Base-by-base conservation (phyloP, 208 protist species). In the Zelonia costaricensis region DNA sequence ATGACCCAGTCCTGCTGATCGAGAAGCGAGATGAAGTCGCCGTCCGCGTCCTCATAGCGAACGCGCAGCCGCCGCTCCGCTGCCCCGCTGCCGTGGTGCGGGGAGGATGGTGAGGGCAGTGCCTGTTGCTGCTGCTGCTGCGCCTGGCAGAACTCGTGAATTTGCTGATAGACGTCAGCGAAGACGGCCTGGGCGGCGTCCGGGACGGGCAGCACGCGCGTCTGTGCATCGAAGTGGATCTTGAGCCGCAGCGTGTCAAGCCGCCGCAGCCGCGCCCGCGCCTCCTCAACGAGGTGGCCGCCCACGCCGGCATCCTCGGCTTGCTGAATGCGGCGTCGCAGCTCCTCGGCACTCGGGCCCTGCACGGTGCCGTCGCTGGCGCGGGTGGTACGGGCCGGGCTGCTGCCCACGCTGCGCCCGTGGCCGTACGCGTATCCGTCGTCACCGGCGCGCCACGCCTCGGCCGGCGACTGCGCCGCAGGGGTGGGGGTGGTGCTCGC, bases 21-120 rank as follows among this genome's bases (percentile, higher is more conserved):
- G 22, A 92, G 15, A 28, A 94, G 49, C 20, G 80, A 85, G 40
- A 94, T 91, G 62, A 76, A 90, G 69, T 94, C 88, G 45, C 88
- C 84, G n/a, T 94, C 88, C 3, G 22, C 18, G 62, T 94, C 88
- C 57, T 88, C 77, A 61, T 94, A 94, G 31, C 84, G 84, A 35
- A 94, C 74, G 33, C 88, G 81, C 60, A 94, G 76, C 25, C 75
- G 64, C 16, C 77, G 72, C 5, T 70, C 75, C 2, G 40, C 27
- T 15, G 58, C 47, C 28, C n/a, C 10, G 28, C 13, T 23, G 20
- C 5, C 15, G 10, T 9, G 36, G 10, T 16, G 6, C 20, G n/a
- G n/a, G 5, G 42, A 5, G 9, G 42, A 57, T 10, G 46, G 38
- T 7, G 66, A 60, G 16, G 3, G 49, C 48, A 10, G 31, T n/a